Conservation (phyloP, 192 early-diverging fungal species). For the Kickxella alabastrina region DNA sequence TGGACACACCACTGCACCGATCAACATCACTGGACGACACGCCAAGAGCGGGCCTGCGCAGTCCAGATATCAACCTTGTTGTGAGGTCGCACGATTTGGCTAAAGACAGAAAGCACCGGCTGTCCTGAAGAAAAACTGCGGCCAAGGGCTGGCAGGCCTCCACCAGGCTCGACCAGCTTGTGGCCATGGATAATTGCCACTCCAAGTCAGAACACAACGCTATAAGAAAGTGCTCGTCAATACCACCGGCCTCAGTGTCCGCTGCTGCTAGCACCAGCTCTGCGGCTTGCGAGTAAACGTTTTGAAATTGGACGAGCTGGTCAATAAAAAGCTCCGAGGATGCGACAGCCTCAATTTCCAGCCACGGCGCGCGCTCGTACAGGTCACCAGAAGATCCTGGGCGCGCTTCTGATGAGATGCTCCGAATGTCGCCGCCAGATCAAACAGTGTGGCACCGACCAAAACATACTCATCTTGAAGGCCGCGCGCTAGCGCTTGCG, state of each 20-base stretch:
- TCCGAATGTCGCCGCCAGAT: slow-evolving; percentile 50
- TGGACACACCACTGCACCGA: slow-evolving; percentile 12
- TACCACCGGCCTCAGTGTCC: neutral
- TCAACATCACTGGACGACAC: neutral
- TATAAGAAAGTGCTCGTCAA: slow-evolving; percentile 11
- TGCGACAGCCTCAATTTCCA: slow-evolving; percentile 48
- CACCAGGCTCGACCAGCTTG: slow-evolving; percentile 28
- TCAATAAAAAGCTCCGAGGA: slow-evolving; percentile 48
- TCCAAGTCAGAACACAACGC: slow-evolving; percentile 15
- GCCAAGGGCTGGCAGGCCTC: slow-evolving; percentile 15
- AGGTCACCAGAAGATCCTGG: slow-evolving; percentile 37
- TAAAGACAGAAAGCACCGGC: slow-evolving; percentile 19
- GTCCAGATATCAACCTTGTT: slow-evolving; percentile 14
- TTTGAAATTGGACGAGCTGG: slow-evolving; percentile 48
- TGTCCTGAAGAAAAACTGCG: slow-evolving; percentile 25
- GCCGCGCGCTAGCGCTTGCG: slow-evolving; percentile 13
- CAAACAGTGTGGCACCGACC: slow-evolving; percentile 53
- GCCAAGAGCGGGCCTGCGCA: neutral
- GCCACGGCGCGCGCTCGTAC: slow-evolving; percentile 44
- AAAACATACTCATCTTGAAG: slow-evolving; percentile 34
- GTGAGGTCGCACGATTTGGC: slow-evolving; percentile 33
- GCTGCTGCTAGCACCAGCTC: neutral
- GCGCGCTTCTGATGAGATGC: slow-evolving; percentile 36
- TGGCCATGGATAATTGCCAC: slow-evolving; percentile 24
- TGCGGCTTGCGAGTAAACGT: slow-evolving; percentile 25